Base-by-base conservation (phyloP, 2,329 filamentous ascomycete genomes). In the Arthroderma sp. region DNA sequence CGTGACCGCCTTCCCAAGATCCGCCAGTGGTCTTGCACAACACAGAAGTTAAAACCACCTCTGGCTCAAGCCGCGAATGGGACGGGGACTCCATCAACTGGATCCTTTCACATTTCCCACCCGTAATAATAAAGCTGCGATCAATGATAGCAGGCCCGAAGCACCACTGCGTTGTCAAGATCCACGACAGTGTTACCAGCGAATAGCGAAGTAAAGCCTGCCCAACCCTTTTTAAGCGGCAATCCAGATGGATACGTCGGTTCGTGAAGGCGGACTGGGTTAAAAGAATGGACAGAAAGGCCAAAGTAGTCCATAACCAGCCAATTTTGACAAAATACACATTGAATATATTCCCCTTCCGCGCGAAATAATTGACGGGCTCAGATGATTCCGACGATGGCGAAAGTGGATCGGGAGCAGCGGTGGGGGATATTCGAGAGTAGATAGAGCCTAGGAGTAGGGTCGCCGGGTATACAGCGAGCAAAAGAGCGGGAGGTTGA, bases 301-400 rank as follows among this genome's bases (percentile, higher is more conserved):
- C 81, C 6, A 77, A 60, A 0, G 84, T 87, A 29, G 85, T 80
- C 91, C 91, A 98, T 41, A 81, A 75, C 91, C 91, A 98, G 49
- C 89, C 89, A 44, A 84, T 73, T 71, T 98, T 98, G 57, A 98
- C 91, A 59, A 96, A 98, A 56, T 87, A 75, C 39, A 83, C 64
- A 61, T 98, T 98, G 74, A 96, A 83, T 43, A 95, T 55, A 67
- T 98, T 98, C 62, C 79, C 75, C 66, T 98, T 98, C 55, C 82
- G 82, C 39, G 91, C 89, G 62, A 98, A 98, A 70, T 96, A 98
- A 60, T 69, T 70, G 44, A 64, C 58, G 1, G 62, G 31, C 9
- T 47, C 22, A 11, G 52, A 41, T 43, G 33, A 29, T 15, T 9
- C 28, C 29, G 39, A 10, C 40, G 34, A 41, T 22, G 31, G 33